These are phyloP conservation scores for Aspergillus caelatus DNA, from an alignment of 2,329 filamentous ascomycete species.

Conservation along the genomic window DNA sequence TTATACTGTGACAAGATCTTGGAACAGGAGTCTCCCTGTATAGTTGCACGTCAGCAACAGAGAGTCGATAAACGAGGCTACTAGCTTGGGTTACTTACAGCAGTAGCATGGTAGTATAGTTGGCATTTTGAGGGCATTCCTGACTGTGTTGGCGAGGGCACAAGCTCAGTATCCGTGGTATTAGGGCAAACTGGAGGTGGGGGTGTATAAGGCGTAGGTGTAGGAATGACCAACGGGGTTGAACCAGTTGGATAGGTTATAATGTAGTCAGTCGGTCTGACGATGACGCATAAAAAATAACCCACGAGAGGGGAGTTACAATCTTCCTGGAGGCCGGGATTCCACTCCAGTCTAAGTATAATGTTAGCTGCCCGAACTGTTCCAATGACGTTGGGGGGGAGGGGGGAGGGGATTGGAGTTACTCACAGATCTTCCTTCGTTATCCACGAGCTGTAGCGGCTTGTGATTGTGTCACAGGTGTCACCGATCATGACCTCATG, in stretches of 20 bases:
- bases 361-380: neutral
- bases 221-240: neutral
- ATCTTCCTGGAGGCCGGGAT: conserved; percentile 11
- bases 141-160: conserved; percentile 11
- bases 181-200: neutral
- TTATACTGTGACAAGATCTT: conserved; percentile 8
- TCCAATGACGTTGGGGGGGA: too few relatives aligned
- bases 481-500: conserved; percentile 13
- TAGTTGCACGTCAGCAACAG: neutral
- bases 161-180: neutral
- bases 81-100: neutral
- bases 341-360: conserved; percentile 17
- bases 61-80: too few relatives aligned
- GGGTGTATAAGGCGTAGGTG: neutral
- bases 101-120: conserved; percentile 10
- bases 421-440: conserved; percentile 13
- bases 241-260: conserved; percentile 6
- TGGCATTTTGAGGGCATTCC: conserved; percentile 5
- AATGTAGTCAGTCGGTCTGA: neutral
- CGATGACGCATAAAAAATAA: conserved; percentile 16
- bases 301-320: conserved; percentile 12
- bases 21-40: conserved; percentile 14
- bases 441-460: conserved; percentile 4
- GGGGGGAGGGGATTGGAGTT: too few relatives aligned
- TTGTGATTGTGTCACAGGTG: conserved; percentile 13